Base-by-base conservation (phyloP, 306 rosid genomes). In the Luffa acutangula region DNA sequence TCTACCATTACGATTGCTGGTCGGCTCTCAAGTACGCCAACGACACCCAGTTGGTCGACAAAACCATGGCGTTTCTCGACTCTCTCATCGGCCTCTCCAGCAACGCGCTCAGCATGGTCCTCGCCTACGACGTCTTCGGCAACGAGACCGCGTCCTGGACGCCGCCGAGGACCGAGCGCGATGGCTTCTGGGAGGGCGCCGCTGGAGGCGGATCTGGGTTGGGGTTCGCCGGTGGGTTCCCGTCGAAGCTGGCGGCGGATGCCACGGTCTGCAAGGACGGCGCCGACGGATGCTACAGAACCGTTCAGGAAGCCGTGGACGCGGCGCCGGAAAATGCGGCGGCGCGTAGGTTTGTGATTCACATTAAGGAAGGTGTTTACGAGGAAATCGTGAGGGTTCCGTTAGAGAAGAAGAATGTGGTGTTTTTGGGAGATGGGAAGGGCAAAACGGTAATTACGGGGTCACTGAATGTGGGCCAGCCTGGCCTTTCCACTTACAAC, bases 1-100 rank as follows among this genome's bases (percentile, higher is more conserved):
- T 81, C 0, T 89, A 79, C 81, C 97, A 93, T 71, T 92, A 87
- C 87, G 99, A 87, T 76, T 95, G 99, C 89, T 86, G 89, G 92
- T 91, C 86, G 21, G 87, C 83, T 17, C 87, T 95, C 64, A 90
- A 87, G 69, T 95, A 93, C 87, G 97, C 91, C 2, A 91, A 95
- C 87, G 99, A 91, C 86, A 87, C 97, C 4, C 75, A 37, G 2
- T 58, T 80, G 80, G 95, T 93, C 6, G 72, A 80, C 41, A 15
- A 86, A 49, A 82, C 99, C 18, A 88, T 95, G 96, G 43, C 96
- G 72, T 89, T 85, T 59, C 48, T 95, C 25, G 81, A 88, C 76
- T 56, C 84, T 37, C 71, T 93, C 11, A 51, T 31, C 9, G 18
- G 31, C 0, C 81, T 85, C 7, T 79, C 94, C 59, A 91, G 97